Evolutionary conservation across 805 yeast species (phyloP).

Genomic region (Phaffomyces antillensis): DNA sequence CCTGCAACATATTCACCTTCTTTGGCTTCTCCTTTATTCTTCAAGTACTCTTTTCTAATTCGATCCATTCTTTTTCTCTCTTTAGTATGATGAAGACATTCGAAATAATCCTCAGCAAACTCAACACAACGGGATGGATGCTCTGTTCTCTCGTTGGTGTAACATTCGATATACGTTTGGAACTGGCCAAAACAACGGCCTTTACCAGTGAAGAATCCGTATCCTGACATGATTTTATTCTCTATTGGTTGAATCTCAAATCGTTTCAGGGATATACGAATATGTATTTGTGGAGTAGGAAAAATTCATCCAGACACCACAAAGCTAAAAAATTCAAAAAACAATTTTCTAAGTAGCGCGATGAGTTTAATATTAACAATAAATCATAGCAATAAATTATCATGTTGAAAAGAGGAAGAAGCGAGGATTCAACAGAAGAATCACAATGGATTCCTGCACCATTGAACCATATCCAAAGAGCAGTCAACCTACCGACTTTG

Average conservation of each 20-base stretch:
- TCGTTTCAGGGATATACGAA: too few relatives aligned
- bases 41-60: constrained; percentile 20
- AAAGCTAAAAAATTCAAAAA: too few relatives aligned
- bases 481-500: constrained; percentile 30
- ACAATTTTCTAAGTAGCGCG: too few relatives aligned
- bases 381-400: too few relatives aligned
- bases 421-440: neutral
- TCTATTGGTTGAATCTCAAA: too few relatives aligned
- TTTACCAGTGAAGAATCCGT: constrained; percentile 35
- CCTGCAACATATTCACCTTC: neutral
- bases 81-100: constrained; percentile 42
- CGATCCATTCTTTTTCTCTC: constrained; percentile 26
- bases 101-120: constrained; percentile 40
- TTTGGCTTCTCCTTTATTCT: constrained; percentile 5
- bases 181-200: constrained; percentile 39
- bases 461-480: constrained; percentile 8
- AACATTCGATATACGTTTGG: constrained; percentile 41
- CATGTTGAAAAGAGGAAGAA: neutral
- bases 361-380: too few relatives aligned
- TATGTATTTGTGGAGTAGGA: too few relatives aligned
- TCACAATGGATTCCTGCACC: constrained; percentile 4
- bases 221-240: constrained; percentile 25
- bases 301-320: constrained; percentile 5
- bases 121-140: constrained; percentile 32
- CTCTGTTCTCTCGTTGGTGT: constrained; percentile 31